Percentiles rank a stretch among this genome's conserved stretches.
phyloP scores from a whole-genome alignment of 805 yeast genomes.

The Ogataea pilisensis region DNA sequence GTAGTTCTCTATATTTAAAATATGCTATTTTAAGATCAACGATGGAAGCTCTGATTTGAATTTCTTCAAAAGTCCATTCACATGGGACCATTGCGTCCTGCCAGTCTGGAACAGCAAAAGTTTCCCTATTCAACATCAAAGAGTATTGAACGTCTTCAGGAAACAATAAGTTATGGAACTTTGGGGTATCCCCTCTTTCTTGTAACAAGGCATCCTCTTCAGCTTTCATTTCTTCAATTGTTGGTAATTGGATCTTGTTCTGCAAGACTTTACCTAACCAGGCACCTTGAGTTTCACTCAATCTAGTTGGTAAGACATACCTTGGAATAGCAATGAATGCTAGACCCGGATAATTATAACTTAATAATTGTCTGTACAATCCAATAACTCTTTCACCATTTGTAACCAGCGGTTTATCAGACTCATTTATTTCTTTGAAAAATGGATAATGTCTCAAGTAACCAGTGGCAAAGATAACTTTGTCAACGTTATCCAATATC shows the following conservation, averaged over 20 bases:
- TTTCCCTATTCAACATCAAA: conserved; percentile 35
- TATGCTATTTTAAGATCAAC: conserved; percentile 43
- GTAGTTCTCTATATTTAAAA: conserved; percentile 34
- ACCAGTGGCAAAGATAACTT: conserved; percentile 68
- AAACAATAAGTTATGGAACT: conserved; percentile 46
- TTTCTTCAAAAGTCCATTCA: conserved; percentile 47
- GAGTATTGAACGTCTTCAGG: conserved; percentile 58
- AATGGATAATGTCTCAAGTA: conserved; percentile 61
- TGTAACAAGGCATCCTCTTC: conserved; percentile 38
- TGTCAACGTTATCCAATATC: conserved; percentile 42
- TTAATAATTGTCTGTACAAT: conserved; percentile 57
- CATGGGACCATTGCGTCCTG: conserved; percentile 46
- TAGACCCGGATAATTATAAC: conserved; percentile 57
- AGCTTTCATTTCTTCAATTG: conserved; percentile 39
- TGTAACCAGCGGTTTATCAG: conserved; percentile 35
- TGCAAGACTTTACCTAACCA: conserved; percentile 60
- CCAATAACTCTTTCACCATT: conserved; percentile 46
- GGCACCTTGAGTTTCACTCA: conserved; percentile 60
- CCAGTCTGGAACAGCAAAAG: conserved; percentile 14
- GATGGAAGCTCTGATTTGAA: conserved; percentile 38
- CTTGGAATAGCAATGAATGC: conserved; percentile 61
- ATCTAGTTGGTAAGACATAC: conserved; percentile 58
- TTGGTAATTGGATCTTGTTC: conserved; percentile 50
- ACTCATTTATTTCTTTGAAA: conserved; percentile 31
- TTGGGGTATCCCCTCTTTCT: conserved; percentile 39